These are phyloP conservation scores for Phytophthora cryptogea DNA, from an alignment of 352 stramenopile genomes.

Conservation along the genomic window DNA sequence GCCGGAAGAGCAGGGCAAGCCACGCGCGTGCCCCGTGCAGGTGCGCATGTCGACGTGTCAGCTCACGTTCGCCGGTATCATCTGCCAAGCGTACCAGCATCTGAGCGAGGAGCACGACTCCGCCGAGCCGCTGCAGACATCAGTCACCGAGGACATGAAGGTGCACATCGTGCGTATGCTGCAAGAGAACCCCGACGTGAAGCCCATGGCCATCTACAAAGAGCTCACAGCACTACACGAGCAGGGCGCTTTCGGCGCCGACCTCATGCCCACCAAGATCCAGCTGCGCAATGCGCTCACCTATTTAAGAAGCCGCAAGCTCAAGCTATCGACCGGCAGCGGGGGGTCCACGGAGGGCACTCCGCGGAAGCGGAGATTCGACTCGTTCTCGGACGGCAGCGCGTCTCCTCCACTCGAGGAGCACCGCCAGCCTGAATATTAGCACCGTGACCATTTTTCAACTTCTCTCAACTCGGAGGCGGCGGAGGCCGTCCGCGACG, in stretches of 20 bases:
- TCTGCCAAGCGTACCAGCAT: constrained; percentile 81
- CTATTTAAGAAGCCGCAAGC: constrained; percentile 79
- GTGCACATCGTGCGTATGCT: constrained; percentile 71
- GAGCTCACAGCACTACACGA: constrained; percentile 62
- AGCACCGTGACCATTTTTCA: constrained; percentile 16
- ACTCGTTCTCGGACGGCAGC: constrained; percentile 59
- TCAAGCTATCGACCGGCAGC: constrained; percentile 43
- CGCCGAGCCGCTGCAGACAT: constrained; percentile 70
- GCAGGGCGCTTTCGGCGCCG: constrained; percentile 57
- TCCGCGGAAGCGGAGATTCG: constrained; percentile 49
- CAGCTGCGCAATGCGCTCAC: constrained; percentile 80
- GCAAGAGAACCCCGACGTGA: constrained; percentile 61
- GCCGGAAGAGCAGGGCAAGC: constrained; percentile 36
- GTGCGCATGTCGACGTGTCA: constrained; percentile 85
- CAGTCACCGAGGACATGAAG: constrained; percentile 81
- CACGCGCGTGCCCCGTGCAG: constrained; percentile 64
- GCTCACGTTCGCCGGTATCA: constrained; percentile 68
- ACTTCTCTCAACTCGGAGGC: constrained; percentile 3
- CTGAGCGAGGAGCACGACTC: constrained; percentile 79
- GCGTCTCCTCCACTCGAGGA: constrained; percentile 63
- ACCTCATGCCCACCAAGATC: constrained; percentile 86
- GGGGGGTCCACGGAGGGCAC: constrained; percentile 13
- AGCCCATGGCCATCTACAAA: constrained; percentile 82
- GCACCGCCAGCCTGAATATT: constrained; percentile 58
- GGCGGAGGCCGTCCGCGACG: constrained; percentile 5